A percentile compares a stretch with the other conserved stretches of the same genome.
Conservation (phyloP, 352 stramenopile species). For the Phytophthora sp. region DNA sequence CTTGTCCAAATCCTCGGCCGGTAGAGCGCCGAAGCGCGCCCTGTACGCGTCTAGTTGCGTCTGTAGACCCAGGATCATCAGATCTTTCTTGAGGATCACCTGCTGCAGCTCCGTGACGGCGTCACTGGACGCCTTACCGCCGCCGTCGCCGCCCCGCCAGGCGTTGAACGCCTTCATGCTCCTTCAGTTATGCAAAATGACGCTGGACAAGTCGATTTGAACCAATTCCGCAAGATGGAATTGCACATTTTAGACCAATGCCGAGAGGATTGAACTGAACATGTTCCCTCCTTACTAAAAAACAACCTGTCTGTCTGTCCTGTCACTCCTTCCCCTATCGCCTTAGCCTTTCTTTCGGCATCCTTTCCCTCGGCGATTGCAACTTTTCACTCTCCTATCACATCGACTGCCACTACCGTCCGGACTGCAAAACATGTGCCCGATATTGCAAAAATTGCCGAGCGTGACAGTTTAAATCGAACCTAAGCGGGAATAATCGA, state of each 20-base stretch:
- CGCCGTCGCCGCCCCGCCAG: constrained; percentile 32
- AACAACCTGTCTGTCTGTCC: no score
- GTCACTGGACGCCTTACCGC: constrained; percentile 30
- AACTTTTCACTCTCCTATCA: no score
- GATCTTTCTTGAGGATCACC: constrained; percentile 85
- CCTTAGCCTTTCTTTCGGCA: no score
- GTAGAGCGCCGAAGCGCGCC: constrained; percentile 55
- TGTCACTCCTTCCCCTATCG: no score
- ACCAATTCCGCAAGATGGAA: background rate
- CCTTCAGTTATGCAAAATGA: constrained; percentile 22
- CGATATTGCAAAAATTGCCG: no score
- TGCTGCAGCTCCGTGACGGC: constrained; percentile 73
- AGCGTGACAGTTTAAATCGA: no score
- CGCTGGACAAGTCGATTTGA: background rate
- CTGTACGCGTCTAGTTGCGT: constrained; percentile 70
- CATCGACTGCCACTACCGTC: no score
- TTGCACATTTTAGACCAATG: constrained; percentile 19
- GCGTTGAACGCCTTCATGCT: constrained; percentile 41
- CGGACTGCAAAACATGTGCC: no score
- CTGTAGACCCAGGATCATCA: constrained; percentile 84
- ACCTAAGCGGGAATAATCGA: no score
- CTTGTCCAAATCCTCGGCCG: constrained; percentile 38
- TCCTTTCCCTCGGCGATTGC: no score
- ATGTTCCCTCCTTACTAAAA: no score
- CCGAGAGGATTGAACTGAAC: constrained; percentile 13